Base-by-base conservation (phyloP, 352 stramenopile species). In the Peronospora destructor region DNA sequence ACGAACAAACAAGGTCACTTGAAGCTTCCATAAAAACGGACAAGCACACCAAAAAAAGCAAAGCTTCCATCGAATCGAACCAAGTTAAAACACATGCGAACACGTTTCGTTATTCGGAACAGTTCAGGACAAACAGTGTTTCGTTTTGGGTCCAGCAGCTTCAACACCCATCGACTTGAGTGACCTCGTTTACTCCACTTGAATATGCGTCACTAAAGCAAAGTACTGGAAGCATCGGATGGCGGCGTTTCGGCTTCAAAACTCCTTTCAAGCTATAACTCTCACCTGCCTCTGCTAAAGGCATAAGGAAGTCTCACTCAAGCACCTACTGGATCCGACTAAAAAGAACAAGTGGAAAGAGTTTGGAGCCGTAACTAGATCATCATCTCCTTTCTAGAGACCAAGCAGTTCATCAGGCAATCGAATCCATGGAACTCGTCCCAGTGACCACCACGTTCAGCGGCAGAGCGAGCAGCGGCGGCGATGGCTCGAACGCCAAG, bases 401-500 rank as follows among this genome's bases (percentile, higher is more conserved):
- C 2, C 23, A 26, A 26, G 23, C 19, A 30, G 26, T 30, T 2
- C 1, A 9, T 30, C 26, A 28, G 26, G 12, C 30, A 21, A 21
- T 26, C 10, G 7, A 16, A 28, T 45, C 23, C 17, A 81, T 81
- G 71, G 61, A 78, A 47, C 59, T 73, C 19, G 58, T 48, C 5
- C 43, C 51, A n/a, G 44, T 49, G 28, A 28, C 40, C 36, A 34
- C 33, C 33, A 32, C 43, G 6, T 61, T 53, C 30, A 55, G 53
- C 38, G 53, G 49, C 19, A 44, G 52, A 49, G 43, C 42, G 14
- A 59, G 26, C 26, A 23, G 37, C 21, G 46, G 52, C 21, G 61
- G 47, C 16, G 75, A 80, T 21, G 44, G 61, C 30, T 66, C 65
- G 30, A 79, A 81, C 53, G 66, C 77, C 34, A 87, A 89, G 52